Evolutionary conservation across 192 early-diverging fungal genomes (phyloP).

Genomic region (Phlyctochytrium bullatum): DNA sequence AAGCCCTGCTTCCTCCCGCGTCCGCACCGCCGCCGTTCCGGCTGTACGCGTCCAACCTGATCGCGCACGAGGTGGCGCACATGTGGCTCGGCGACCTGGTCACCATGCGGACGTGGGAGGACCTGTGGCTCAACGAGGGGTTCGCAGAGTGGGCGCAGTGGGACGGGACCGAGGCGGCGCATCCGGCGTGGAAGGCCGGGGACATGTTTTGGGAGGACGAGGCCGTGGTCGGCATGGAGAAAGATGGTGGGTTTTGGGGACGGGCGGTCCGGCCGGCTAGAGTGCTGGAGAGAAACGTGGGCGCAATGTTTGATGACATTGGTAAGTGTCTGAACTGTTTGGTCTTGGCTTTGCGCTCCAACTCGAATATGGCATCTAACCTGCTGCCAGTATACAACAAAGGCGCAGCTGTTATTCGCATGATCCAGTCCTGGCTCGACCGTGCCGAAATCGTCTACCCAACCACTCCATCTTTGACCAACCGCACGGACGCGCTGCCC

Average conservation of each 20-base stretch:
- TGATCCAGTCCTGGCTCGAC: conserved; percentile 22
- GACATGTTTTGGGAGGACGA: conserved; percentile 31
- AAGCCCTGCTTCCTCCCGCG: conserved; percentile 15
- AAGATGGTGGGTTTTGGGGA: conserved; percentile 10
- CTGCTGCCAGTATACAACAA: conserved; percentile 25
- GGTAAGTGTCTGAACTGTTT: conserved; percentile 17
- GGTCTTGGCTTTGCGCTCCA: neutral
- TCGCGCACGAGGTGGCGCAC: conserved; percentile 42
- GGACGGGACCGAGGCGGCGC: conserved; percentile 2
- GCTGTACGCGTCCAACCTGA: conserved; percentile 26
- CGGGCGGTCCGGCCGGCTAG: conserved; percentile 1
- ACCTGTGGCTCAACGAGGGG: conserved; percentile 47
- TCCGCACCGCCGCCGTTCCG: conserved; percentile 13
- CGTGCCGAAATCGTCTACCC: neutral
- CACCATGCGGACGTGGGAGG: conserved; percentile 42
- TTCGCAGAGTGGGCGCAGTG: conserved; percentile 41
- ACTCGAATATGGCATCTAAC: neutral
- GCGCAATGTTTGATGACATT: conserved; percentile 22
- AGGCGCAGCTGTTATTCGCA: conserved; percentile 28
- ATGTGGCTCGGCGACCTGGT: conserved; percentile 43
- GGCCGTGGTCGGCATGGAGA: conserved; percentile 9
- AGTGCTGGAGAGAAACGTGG: neutral
- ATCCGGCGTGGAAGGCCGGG: conserved; percentile 26
- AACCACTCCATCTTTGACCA: neutral
- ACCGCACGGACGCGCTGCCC: too few relatives aligned